Base-by-base conservation (phyloP, 2,329 filamentous ascomycete species). In the Stemphylium vesicarium region DNA sequence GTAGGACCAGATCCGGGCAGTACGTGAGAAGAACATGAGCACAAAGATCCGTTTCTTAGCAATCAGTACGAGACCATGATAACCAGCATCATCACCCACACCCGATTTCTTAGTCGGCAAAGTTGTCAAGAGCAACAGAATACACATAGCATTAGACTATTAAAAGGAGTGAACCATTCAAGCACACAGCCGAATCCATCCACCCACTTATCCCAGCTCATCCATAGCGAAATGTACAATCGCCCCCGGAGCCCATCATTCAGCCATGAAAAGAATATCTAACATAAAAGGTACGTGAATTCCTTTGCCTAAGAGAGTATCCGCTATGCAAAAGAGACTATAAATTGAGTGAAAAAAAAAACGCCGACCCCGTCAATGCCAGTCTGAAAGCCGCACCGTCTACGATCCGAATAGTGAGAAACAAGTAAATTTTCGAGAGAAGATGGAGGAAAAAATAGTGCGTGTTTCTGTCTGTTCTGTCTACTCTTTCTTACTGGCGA, bases 401-500 rank as follows among this genome's bases (percentile, higher is more conserved):
- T 36, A 16, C 38, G 38, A 39, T 39, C 24, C 6, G 20, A 36
- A 36, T 35, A 10, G 20, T 45, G 43, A 39, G 32, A 24, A 24
- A 40, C 35, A 42, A 35, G 38, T 29, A 44, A 40, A 58, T 54
- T 24, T 24, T 18, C 20, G 6, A 24, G 44, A 47, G 45, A 35
- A 52, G 41, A 53, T 50, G n/a, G 36, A 18, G 36, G 29, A 16
- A 56, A 36, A 56, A 16, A 31, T n/a, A 26, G 41, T 18, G 12
- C 16, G 22, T 24, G 22, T 24, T 24, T 24, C 20, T 20, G 20
- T 20, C 20, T 24, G n/a, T 20, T 13, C 8, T n/a, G 29, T 33
- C 39, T 65, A 66, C 53, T 64, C 59, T 50, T 69, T 70, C 59
- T 68, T 65, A 43, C 64, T 69, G 33, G 82, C 80, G n/a, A 91